Conservation (phyloP, 768 basidiomycete genomes). For the Gloeopeniophorella convolvens region DNA sequence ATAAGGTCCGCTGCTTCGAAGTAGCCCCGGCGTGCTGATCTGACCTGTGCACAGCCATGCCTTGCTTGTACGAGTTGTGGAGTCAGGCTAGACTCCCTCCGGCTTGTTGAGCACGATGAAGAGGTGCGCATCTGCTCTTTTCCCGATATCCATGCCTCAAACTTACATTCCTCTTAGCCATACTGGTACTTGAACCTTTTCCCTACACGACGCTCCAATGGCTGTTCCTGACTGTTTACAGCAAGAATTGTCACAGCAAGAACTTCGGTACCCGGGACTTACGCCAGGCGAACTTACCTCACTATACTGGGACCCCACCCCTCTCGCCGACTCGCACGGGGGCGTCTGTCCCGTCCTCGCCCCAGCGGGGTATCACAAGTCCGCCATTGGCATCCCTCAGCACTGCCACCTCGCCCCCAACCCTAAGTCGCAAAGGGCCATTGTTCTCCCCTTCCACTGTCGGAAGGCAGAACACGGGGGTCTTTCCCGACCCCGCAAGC, state of each 20-base stretch:
- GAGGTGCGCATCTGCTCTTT: conserved; percentile 40
- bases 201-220: too few relatives aligned
- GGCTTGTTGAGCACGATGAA: conserved; percentile 77
- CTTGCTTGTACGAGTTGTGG: conserved; percentile 70
- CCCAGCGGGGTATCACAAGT: conserved; percentile 28
- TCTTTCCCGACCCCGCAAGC: conserved; percentile 16
- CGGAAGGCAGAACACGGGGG: conserved; percentile 25
- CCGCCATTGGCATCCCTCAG: conserved; percentile 27
- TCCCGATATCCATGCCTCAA: conserved; percentile 5
- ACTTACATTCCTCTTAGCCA: conserved; percentile 28
- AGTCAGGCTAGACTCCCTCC: conserved; percentile 71
- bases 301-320: conserved; percentile 34
- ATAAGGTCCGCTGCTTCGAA: conserved; percentile 46
- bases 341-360: conserved; percentile 6
- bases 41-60: conserved; percentile 50
- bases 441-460: conserved; percentile 20
- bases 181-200: conserved; percentile 43
- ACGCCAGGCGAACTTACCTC: conserved; percentile 62
- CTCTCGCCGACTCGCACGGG: conserved; percentile 22
- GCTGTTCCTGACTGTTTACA: conserved; percentile 31
- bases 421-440: conserved; percentile 18
- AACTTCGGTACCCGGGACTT: conserved; percentile 73
- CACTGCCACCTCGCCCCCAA: conserved; percentile 21
- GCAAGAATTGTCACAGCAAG: conserved; percentile 78
- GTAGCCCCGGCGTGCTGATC: conserved; percentile 5